phyloP scores from a whole-genome alignment of 257 asterid genomes.

The Gentiana macrophylla region DNA sequence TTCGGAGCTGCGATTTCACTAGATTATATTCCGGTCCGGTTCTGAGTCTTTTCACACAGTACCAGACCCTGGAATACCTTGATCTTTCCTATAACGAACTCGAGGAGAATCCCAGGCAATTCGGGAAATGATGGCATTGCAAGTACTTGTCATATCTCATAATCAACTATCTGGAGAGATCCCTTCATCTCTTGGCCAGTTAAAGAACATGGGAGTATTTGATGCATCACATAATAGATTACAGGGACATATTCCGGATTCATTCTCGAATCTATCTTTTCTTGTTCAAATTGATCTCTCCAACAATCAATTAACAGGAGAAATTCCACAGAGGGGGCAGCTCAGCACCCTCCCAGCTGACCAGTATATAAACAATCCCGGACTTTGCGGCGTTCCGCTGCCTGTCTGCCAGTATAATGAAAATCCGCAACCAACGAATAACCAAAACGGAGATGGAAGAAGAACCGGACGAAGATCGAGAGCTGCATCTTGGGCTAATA shows the following conservation, averaged over 20 bases:
- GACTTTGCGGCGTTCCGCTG: conserved; percentile 84
- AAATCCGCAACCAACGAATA: conserved; percentile 25
- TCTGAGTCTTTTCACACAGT: conserved; percentile 66
- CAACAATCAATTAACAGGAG: conserved; percentile 74
- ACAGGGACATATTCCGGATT: conserved; percentile 84
- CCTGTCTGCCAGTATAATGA: conserved; percentile 40
- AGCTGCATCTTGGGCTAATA: conserved; percentile 61
- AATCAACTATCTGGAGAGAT: conserved; percentile 86
- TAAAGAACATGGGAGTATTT: conserved; percentile 81
- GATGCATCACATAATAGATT: conserved; percentile 87
- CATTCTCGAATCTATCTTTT: conserved; percentile 67
- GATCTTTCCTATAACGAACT: conserved; percentile 86
- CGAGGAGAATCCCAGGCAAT: conserved; percentile 61
- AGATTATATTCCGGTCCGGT: conserved; percentile 81
- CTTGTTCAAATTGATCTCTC: conserved; percentile 87
- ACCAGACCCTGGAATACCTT: conserved; percentile 80
- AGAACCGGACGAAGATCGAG: conserved; percentile 18
- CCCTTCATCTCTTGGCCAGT: conserved; percentile 60
- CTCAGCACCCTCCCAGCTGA: conserved; percentile 90
- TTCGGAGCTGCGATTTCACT: conserved; percentile 77
- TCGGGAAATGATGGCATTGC: conserved; percentile 93
- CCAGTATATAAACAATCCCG: conserved; percentile 79
- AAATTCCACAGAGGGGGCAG: conserved; percentile 81
- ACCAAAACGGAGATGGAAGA: conserved; percentile 9
- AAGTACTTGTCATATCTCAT: conserved; percentile 71